Conservation (phyloP, 352 stramenopile genomes). For the Phytophthora nicotianae region DNA sequence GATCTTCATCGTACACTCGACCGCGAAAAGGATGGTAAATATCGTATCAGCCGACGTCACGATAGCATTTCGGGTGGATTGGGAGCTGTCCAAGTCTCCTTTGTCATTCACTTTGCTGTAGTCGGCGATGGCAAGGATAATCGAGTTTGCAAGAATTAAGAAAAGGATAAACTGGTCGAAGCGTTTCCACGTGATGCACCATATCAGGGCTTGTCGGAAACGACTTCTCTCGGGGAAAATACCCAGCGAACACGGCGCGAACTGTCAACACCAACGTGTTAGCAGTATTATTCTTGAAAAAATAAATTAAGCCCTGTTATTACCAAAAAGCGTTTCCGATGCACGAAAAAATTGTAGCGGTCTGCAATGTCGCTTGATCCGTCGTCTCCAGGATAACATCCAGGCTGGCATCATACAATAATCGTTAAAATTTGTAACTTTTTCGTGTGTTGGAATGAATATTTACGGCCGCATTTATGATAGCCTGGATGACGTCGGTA, state of each 20-base stretch:
- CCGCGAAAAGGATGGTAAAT: constrained; percentile 78
- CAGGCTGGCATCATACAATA: constrained; percentile 28
- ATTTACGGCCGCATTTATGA: constrained; percentile 34
- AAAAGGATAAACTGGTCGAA: constrained; percentile 88
- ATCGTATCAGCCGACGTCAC: constrained; percentile 61
- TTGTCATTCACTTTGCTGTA: constrained; percentile 62
- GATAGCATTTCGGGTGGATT: constrained; percentile 57
- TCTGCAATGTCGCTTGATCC: constrained; percentile 54
- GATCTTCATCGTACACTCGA: constrained; percentile 92
- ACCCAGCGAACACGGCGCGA: constrained; percentile 60
- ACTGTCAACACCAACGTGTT: constrained; percentile 33
- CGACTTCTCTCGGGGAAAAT: constrained; percentile 54
- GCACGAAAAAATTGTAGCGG: constrained; percentile 70
- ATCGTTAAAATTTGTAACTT: background rate
- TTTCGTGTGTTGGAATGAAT: background rate
- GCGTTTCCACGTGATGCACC: constrained; percentile 69
- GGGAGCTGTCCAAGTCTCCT: constrained; percentile 46
- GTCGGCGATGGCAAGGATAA: constrained; percentile 81
- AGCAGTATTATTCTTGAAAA: background rate
- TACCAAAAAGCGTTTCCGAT: constrained; percentile 65
- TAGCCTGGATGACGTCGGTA: constrained; percentile 21
- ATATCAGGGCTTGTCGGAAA: constrained; percentile 63
- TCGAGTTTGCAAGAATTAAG: constrained; percentile 84
- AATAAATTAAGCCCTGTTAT: background rate
- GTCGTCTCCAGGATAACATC: constrained; percentile 59